Base-by-base conservation (phyloP, 2,329 filamentous ascomycete genomes). In the Fusarium sp. region DNA sequence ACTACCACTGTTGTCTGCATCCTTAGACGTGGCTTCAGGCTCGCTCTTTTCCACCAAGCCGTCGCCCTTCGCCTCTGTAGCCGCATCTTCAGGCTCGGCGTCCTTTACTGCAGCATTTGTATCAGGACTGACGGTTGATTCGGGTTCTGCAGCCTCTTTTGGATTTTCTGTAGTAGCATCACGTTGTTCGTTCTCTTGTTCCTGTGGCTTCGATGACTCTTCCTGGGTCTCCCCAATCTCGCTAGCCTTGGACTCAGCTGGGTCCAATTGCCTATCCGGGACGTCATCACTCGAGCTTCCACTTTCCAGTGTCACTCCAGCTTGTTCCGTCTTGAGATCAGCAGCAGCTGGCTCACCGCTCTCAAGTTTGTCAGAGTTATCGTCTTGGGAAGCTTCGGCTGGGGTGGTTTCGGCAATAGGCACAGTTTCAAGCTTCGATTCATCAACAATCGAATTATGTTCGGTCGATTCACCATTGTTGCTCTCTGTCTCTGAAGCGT, bases 161-260 rank as follows among this genome's bases (percentile, higher is more conserved):
- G 42, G 23, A 25, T 57, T 40, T 19, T 74, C 68, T 25, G 52
- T n/a, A 35, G 64, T 35, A 30, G 47, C 28, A 21, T 71, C 58
- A 21, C 19, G 19, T 21, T 67, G 47, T 43, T 60, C 44, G 9
- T 69, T 64, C 12, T 44, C 54, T 49, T 65, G 60, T 33, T 66
- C 23, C 23, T 42, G 50, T 28, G 30, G 38, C 28, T 70, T 44
- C 30, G 52, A 54, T 9, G 66, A 13, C 32, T 67, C 64, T 21
- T 61, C 69, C 23, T 52, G 28, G 16, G 35, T 25, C 37, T 69
- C 52, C 35, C 52, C 60, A 12, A 25, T 37, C 38, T 67, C 49
- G 19, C 53, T 60, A 21, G 21, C 38, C 38, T 57, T 23, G 60
- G 42, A 32, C 28, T 69, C 49, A 18, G 38, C 23, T 38, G 40